phyloP scores from a whole-genome alignment of 441 rosid species.

The Euphorbia celastroides region DNA sequence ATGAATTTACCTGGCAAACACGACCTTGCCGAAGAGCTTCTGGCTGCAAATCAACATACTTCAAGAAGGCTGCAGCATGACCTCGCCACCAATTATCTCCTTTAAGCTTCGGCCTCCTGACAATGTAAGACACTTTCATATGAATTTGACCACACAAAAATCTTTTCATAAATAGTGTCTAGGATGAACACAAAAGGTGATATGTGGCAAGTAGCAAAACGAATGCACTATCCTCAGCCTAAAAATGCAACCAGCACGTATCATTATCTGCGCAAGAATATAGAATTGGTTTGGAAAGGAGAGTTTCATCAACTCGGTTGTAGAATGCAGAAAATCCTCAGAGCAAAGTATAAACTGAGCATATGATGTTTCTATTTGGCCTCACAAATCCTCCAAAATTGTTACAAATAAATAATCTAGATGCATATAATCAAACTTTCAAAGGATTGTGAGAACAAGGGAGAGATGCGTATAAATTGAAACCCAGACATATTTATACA shows the following conservation, averaged over 20 bases:
- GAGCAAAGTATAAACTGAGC: not conserved
- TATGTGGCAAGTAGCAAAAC: not conserved
- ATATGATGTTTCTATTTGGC: not conserved
- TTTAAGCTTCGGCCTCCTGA: constrained; percentile 63
- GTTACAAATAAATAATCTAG: not conserved
- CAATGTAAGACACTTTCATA: constrained; percentile 13
- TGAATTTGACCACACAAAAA: not conserved
- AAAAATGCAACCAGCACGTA: not conserved
- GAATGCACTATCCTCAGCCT: not conserved
- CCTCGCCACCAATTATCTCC: constrained; percentile 98
- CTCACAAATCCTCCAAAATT: not conserved
- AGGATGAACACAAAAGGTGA: not conserved
- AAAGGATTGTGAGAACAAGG: constrained; percentile 2
- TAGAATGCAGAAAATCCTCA: not conserved
- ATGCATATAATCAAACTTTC: not conserved
- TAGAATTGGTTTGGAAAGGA: not conserved
- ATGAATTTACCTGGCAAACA: constrained; percentile 50
- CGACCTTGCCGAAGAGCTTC: constrained; percentile 73
- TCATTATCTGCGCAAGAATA: not conserved
- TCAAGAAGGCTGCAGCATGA: constrained; percentile 88
- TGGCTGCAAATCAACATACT: constrained; percentile 50
- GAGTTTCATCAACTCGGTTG: not conserved
- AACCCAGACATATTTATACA: not conserved
- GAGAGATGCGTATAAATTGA: not conserved
- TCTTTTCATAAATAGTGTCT: not conserved